Percentiles rank a stretch among this genome's conserved stretches.
Conservation (phyloP, 768 basidiomycete species). For the Boletellus ananas region DNA sequence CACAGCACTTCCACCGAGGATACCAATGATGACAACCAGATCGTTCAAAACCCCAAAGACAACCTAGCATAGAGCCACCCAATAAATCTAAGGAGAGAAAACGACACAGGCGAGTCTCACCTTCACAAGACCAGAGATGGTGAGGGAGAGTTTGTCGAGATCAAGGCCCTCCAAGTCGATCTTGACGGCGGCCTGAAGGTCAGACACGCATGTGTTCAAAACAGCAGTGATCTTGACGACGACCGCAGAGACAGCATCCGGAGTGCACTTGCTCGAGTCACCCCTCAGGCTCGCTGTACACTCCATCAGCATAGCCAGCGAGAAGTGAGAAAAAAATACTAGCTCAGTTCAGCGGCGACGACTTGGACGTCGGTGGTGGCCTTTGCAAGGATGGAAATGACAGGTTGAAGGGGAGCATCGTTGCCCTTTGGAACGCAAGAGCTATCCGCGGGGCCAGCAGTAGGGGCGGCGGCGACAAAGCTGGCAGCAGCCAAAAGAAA, state of each 20-base stretch:
- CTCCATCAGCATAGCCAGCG: neutral
- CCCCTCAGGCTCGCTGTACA: neutral
- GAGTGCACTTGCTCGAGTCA: neutral
- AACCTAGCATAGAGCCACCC: neutral
- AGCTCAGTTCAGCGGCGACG: slow-evolving; percentile 4
- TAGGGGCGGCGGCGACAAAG: slow-evolving; percentile 19
- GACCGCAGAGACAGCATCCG: neutral
- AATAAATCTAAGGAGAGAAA: too few species aligned
- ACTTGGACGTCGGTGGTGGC: neutral
- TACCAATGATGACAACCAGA: slow-evolving; percentile 2
- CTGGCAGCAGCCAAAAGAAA: slow-evolving; percentile 18
- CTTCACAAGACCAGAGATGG: slow-evolving; percentile 4
- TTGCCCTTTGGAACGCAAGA: slow-evolving; percentile 3
- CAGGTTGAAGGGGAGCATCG: slow-evolving; percentile 3
- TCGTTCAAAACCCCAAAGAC: neutral
- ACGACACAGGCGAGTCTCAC: neutral
- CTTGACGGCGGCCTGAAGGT: slow-evolving; percentile 5
- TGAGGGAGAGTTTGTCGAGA: slow-evolving; percentile 1
- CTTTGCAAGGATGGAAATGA: slow-evolving; percentile 2
- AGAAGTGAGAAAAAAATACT: neutral
- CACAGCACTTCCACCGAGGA: neutral
- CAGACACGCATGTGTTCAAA: neutral
- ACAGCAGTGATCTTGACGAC: neutral
- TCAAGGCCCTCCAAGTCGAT: slow-evolving; percentile 10
- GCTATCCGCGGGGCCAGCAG: neutral